Percentiles rank a stretch among this genome's conserved stretches.
Evolutionary conservation across 768 basidiomycete species (phyloP).

Genomic region (Russula ochroleuca): DNA sequence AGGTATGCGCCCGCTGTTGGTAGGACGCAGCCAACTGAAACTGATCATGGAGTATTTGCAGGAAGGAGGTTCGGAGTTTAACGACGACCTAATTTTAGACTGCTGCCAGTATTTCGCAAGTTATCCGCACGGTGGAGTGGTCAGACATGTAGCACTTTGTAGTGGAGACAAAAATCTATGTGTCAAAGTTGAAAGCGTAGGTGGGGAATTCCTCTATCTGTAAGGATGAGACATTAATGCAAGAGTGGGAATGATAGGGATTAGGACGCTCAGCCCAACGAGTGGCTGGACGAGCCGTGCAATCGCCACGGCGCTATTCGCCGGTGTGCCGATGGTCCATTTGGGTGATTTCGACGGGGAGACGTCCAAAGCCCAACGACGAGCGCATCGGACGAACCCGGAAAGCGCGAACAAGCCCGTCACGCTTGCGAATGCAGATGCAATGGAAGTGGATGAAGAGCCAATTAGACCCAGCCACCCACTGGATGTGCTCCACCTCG

Average conservation of each 20-base stretch:
- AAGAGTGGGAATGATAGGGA: constrained; percentile 5
- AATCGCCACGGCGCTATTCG: constrained; percentile 48
- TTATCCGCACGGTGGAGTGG: constrained; percentile 32
- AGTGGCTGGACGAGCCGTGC: constrained; percentile 44
- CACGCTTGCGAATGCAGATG: constrained; percentile 30
- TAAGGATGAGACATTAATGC: background rate
- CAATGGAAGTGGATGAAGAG: constrained; percentile 60
- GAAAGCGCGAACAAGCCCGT: constrained; percentile 25
- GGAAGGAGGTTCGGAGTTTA: constrained; percentile 40
- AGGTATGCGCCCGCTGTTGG: constrained; percentile 37
- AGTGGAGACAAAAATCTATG: constrained; percentile 68
- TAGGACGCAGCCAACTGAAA: background rate
- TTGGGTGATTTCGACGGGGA: constrained; percentile 39
- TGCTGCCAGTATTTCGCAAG: constrained; percentile 60
- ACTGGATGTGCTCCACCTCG: constrained; percentile 60
- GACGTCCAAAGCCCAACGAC: constrained; percentile 25
- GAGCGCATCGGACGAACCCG: constrained; percentile 26
- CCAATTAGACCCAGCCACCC: constrained; percentile 48
- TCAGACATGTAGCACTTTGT: constrained; percentile 48
- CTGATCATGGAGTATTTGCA: constrained; percentile 3
- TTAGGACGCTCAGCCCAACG: constrained; percentile 23
- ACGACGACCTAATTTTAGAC: constrained; percentile 71
- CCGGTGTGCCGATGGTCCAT: constrained; percentile 33
- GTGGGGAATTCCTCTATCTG: constrained; percentile 16
- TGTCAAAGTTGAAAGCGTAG: constrained; percentile 44